Evolutionary conservation across 1,284 basidiomycete species (phyloP).

Genomic region (Polyporus tsugae): DNA sequence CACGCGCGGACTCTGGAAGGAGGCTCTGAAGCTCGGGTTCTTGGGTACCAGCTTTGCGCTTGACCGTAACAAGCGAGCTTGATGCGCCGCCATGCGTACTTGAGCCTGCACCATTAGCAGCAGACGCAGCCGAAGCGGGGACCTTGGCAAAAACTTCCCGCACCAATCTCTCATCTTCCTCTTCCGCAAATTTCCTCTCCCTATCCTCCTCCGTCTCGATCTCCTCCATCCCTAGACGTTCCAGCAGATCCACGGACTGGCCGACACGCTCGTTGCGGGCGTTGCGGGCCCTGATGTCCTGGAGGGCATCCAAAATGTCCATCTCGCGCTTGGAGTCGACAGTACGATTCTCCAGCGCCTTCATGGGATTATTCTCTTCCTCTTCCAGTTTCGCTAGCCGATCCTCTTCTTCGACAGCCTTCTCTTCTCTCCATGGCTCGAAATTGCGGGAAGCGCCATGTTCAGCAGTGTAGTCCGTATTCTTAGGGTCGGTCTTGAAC

Average conservation of each 20-base stretch:
- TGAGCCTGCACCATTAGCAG: constrained; percentile 30
- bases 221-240: constrained; percentile 65
- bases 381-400: constrained; percentile 82
- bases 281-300: constrained; percentile 94
- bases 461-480: constrained; percentile 92
- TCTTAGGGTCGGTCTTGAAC: constrained; percentile 99
- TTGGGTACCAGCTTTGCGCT: constrained; percentile 77
- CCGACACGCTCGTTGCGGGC: constrained; percentile 89
- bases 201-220: constrained; percentile 76
- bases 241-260: constrained; percentile 68
- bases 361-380: constrained; percentile 97
- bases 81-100: constrained; percentile 36
- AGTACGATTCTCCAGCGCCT: constrained; percentile 91
- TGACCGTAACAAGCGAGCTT: constrained; percentile 68
- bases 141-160: constrained; percentile 88
- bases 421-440: constrained; percentile 89
- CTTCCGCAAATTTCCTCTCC: constrained; percentile 73
- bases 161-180: constrained; percentile 93
- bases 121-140: constrained; percentile 47
- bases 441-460: constrained; percentile 96
- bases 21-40: constrained; percentile 79
- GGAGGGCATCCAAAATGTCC: constrained; percentile 96
- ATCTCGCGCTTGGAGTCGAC: constrained; percentile 96
- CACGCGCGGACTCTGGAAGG: constrained; percentile 76
- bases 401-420: constrained; percentile 78